phyloP scores from a whole-genome alignment of 2,329 filamentous ascomycete species.

The Beauveria medogensis region DNA sequence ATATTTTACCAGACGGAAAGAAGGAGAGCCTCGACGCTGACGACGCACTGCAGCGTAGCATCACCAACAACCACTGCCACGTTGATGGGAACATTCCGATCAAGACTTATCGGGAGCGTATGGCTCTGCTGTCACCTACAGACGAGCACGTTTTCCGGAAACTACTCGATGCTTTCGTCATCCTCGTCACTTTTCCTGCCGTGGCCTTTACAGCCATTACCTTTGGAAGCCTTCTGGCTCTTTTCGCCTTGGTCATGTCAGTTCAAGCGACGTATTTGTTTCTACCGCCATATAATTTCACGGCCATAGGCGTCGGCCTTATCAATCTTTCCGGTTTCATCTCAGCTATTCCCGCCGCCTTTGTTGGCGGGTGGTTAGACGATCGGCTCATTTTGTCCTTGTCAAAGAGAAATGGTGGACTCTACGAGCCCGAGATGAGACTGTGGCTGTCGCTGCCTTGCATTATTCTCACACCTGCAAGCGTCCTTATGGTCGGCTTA shows the following conservation, averaged over 20 bases:
- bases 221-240: constrained; percentile 30
- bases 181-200: constrained; percentile 30
- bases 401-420: constrained; percentile 27
- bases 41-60: constrained; percentile 5
- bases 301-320: constrained; percentile 27
- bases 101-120: constrained; percentile 34
- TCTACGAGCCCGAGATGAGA: constrained; percentile 37
- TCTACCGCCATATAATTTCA: constrained; percentile 29
- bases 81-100: constrained; percentile 24
- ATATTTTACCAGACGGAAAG: background rate
- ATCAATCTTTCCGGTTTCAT: constrained; percentile 32
- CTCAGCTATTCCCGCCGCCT: constrained; percentile 26
- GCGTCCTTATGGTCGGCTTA: constrained; percentile 3
- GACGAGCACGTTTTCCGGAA: constrained; percentile 20
- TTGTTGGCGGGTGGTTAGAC: constrained; percentile 25
- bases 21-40: background rate
- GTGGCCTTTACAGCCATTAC: constrained; percentile 28
- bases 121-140: constrained; percentile 26
- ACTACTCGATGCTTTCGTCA: constrained; percentile 27
- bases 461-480: background rate
- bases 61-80: background rate
- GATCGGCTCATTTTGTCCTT: constrained; percentile 28
- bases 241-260: constrained; percentile 25
- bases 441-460: constrained; percentile 23
- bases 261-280: constrained; percentile 18